Evolutionary conservation across 202 grass and related monocot species (phyloP).

Genomic region (Hordeum pubiflorum): DNA sequence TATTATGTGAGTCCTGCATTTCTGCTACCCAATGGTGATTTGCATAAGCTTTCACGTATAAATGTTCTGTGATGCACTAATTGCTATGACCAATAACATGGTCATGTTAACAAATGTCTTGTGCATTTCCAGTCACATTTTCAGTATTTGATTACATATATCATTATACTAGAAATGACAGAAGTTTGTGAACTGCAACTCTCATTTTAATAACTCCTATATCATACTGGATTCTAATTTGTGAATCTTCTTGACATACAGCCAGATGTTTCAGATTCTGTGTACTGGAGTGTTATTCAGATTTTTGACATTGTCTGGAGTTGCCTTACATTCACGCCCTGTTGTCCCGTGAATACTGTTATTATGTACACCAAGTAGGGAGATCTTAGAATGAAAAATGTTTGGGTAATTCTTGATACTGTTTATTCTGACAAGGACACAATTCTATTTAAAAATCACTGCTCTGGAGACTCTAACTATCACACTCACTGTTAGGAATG

Average conservation of each 20-base stretch:
- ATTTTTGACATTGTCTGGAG: background rate
- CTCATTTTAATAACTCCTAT: slow-evolving; percentile 2
- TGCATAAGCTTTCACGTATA: background rate
- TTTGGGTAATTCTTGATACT: background rate
- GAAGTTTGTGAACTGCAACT: background rate
- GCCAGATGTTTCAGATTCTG: background rate
- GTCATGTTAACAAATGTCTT: background rate
- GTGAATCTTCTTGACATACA: slow-evolving; percentile 4
- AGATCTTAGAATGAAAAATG: background rate
- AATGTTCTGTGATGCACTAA: background rate
- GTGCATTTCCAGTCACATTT: background rate
- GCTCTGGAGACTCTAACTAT: slow-evolving; percentile 18
- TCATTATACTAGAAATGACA: background rate
- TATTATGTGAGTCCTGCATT: background rate
- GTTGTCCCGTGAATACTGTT: background rate
- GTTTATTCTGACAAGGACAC: slow-evolving; percentile 14
- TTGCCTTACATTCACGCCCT: background rate
- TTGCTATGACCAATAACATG: background rate
- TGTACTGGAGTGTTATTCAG: background rate
- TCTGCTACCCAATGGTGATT: background rate
- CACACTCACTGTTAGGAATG: slow-evolving; percentile 18
- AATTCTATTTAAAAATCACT: slow-evolving; percentile 29
- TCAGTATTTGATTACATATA: background rate
- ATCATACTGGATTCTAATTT: background rate
- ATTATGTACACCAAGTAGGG: background rate